phyloP scores from a whole-genome alignment of 129 eudicot species.

The Flaveria trinervia region DNA sequence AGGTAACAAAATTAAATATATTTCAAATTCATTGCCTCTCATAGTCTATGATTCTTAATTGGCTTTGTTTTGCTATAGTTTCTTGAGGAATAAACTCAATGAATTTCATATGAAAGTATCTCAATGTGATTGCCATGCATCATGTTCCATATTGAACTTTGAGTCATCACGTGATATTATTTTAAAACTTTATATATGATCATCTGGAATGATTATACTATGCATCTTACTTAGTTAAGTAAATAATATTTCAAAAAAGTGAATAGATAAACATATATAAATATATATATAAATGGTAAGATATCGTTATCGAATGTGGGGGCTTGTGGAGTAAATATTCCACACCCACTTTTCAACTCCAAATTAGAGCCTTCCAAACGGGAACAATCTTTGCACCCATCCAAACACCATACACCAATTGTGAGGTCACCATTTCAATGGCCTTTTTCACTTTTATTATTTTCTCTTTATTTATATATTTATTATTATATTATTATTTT shows the following conservation, averaged over 20 bases:
- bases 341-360: conserved; percentile 29
- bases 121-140: background rate
- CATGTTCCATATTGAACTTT: background rate
- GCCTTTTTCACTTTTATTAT: conserved; percentile 6
- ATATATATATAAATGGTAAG: background rate
- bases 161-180: background rate
- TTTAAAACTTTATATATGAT: background rate
- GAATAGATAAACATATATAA: too few relatives aligned
- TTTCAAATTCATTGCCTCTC: too few relatives aligned
- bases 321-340: conserved; percentile 31
- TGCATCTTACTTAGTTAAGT: background rate
- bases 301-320: conserved; percentile 4
- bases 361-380: conserved; percentile 30
- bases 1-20: too few relatives aligned
- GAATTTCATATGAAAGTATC: background rate
- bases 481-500: background rate
- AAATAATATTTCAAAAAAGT: background rate
- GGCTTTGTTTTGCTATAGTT: too few relatives aligned
- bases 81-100: background rate
- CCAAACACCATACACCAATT: conserved; percentile 23
- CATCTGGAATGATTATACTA: background rate
- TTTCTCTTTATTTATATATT: background rate
- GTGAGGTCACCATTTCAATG: conserved; percentile 18
- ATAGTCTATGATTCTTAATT: too few relatives aligned
- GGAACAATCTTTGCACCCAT: conserved; percentile 17